Evolutionary conservation across 345 rosid species (phyloP).

Genomic region (Physaria fendleri): DNA sequence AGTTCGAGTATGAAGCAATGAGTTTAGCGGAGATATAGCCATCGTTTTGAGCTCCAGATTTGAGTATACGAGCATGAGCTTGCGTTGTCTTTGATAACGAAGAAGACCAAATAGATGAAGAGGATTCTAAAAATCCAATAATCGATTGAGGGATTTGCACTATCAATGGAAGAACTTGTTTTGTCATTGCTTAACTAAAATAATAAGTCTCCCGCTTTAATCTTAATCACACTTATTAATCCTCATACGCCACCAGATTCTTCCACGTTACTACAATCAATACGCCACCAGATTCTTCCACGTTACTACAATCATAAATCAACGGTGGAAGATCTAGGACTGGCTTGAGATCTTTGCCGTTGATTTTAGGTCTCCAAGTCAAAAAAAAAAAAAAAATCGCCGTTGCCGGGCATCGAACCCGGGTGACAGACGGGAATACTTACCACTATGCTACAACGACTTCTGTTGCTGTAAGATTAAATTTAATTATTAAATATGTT

Average conservation of each 20-base stretch:
- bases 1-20: slow-evolving; percentile 30
- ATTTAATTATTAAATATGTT: too few species aligned
- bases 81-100: slow-evolving; percentile 26
- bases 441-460: too few species aligned
- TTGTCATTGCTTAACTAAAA: slow-evolving; percentile 20
- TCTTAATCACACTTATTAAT: neutral
- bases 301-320: neutral
- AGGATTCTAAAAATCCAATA: slow-evolving; percentile 19
- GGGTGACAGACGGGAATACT: too few species aligned
- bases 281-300: neutral
- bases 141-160: slow-evolving; percentile 28
- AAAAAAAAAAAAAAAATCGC: too few species aligned
- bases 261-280: neutral
- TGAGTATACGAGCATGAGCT: slow-evolving; percentile 34
- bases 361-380: too few species aligned
- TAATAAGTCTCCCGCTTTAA: neutral
- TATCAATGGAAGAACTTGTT: slow-evolving; percentile 26
- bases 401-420: too few species aligned
- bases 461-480: too few species aligned
- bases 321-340: neutral
- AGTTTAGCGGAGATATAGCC: slow-evolving; percentile 31
- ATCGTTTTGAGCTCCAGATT: slow-evolving; percentile 30
- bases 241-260: neutral
- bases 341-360: neutral
- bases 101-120: slow-evolving; percentile 13